These are phyloP conservation scores for Boletus semigastroideus DNA, from an alignment of 1,284 basidiomycete genomes.

Conservation along the genomic window DNA sequence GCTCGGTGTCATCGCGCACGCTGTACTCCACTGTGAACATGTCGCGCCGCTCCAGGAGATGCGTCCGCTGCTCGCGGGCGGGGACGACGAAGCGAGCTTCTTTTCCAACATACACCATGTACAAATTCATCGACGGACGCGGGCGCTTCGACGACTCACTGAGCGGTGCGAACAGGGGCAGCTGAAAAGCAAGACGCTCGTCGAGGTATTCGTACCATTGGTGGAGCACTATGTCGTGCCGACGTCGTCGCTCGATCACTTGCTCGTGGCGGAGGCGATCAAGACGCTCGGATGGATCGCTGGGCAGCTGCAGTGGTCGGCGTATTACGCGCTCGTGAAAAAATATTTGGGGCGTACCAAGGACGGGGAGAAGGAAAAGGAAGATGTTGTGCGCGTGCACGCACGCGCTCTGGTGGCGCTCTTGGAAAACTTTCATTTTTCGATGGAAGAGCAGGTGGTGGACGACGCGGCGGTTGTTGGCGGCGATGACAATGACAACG, in stretches of 20 bases:
- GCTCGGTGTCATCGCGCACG: constrained; percentile 77
- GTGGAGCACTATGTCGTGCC: constrained; percentile 80
- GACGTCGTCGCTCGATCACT: constrained; percentile 78
- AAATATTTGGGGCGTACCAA: constrained; percentile 79
- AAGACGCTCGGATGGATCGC: constrained; percentile 74
- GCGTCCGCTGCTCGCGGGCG: constrained; percentile 78
- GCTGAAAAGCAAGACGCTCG: constrained; percentile 72
- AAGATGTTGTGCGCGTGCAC: constrained; percentile 78
- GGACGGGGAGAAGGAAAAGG: constrained; percentile 47
- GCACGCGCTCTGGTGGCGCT: constrained; percentile 87
- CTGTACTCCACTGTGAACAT: constrained; percentile 66
- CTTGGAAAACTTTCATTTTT: constrained; percentile 92
- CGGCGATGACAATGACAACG: constrained; percentile 22
- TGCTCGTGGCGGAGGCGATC: constrained; percentile 91
- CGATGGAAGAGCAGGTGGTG: constrained; percentile 59
- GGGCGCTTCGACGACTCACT: constrained; percentile 84
- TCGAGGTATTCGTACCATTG: constrained; percentile 87
- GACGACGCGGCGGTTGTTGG: constrained; percentile 32
- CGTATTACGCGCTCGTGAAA: constrained; percentile 82
- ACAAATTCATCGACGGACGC: constrained; percentile 87
- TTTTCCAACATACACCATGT: constrained; percentile 97
- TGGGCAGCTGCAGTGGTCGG: constrained; percentile 77
- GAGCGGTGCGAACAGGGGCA: constrained; percentile 76
- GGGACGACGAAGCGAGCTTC: constrained; percentile 95
- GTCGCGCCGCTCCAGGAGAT: constrained; percentile 74